These are phyloP conservation scores for Crithidia acanthocephali DNA, from an alignment of 208 protist genomes.

Conservation along the genomic window DNA sequence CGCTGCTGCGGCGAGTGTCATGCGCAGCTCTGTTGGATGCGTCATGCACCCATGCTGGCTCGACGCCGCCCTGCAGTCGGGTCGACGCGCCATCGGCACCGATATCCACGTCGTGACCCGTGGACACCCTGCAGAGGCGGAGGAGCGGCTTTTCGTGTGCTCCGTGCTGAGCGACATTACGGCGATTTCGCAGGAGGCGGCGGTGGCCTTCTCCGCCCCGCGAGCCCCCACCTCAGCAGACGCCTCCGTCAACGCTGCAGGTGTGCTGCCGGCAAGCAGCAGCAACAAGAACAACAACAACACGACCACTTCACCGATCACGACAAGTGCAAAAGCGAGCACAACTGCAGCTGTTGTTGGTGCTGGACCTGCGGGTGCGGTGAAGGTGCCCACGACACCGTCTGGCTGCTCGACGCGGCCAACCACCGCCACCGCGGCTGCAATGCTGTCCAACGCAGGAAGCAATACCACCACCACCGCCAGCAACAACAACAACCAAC, in stretches of 20 bases:
- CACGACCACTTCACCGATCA: neutral
- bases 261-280: neutral
- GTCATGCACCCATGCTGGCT: slow-evolving; percentile 26
- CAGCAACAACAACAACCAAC: neutral
- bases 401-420: slow-evolving; percentile 10
- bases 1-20: neutral
- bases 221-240: too few species aligned
- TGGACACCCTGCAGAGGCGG: slow-evolving; percentile 15
- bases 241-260: neutral
- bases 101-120: slow-evolving; percentile 24
- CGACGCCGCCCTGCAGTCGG: slow-evolving; percentile 14
- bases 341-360: too few species aligned
- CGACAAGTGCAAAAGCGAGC: too few species aligned
- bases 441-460: neutral
- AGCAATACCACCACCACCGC: neutral
- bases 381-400: neutral
- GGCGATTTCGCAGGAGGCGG: slow-evolving; percentile 8
- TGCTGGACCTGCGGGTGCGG: neutral
- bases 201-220: neutral
- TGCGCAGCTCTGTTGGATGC: slow-evolving; percentile 18
- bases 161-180: neutral
- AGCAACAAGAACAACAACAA: neutral
- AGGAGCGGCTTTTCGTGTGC: slow-evolving; percentile 20
- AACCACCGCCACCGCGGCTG: slow-evolving; percentile 2
- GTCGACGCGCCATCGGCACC: neutral